Evolutionary conservation across 1,284 basidiomycete genomes (phyloP).

Genomic region (Trichosporon coremiiforme): DNA sequence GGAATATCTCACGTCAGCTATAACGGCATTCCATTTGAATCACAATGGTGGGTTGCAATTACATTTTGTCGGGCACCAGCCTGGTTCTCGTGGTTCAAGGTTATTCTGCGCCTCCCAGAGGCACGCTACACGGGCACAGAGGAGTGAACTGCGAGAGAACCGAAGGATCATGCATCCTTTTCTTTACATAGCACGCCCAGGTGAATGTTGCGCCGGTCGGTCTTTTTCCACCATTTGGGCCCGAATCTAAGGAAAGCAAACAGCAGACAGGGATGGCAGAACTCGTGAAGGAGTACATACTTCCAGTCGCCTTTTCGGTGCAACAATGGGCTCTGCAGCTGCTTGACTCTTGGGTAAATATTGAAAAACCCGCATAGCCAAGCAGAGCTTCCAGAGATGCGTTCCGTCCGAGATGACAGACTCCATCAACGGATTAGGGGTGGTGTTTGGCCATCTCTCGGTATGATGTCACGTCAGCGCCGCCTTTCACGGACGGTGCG

Average conservation of each 20-base stretch:
- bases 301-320: neutral
- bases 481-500: neutral
- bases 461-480: neutral
- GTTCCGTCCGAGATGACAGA: neutral
- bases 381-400: neutral
- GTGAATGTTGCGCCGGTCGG: neutral
- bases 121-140: neutral
- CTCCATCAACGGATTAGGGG: neutral
- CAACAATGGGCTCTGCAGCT: neutral
- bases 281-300: neutral
- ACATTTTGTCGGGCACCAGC: too few species aligned
- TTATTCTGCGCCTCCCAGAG: neutral
- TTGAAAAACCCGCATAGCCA: neutral
- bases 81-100: neutral
- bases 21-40: constrained; percentile 1
- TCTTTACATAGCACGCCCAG: neutral
- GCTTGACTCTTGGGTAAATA: too few species aligned
- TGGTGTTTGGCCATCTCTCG: neutral
- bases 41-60: constrained; percentile 2
- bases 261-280: neutral
- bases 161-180: neutral
- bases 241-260: neutral
- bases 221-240: neutral
- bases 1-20: neutral
- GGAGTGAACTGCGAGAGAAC: neutral